phyloP scores from a whole-genome alignment of 78 protist species.

The Isochrysis galbana region DNA sequence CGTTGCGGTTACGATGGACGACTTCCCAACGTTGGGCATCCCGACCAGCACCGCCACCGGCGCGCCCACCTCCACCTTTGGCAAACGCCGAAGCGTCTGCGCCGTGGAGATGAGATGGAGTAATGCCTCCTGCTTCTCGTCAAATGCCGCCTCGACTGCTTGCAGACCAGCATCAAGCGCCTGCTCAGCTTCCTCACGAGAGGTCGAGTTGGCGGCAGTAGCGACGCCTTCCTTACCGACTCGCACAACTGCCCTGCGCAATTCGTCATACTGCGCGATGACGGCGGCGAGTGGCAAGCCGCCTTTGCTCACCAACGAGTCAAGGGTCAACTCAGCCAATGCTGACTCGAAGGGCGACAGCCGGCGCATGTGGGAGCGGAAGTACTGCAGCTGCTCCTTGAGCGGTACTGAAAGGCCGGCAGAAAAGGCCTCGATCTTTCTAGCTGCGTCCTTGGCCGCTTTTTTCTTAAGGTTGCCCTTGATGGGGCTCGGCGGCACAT shows the following conservation, averaged over 20 bases:
- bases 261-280: background rate
- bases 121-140: background rate
- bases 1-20: background rate
- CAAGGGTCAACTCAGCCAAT: background rate
- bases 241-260: background rate
- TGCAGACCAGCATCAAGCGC: background rate
- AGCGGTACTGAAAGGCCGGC: background rate
- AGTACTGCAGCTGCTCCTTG: background rate
- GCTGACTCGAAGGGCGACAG: background rate
- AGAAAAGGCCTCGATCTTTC: background rate
- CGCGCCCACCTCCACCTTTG: background rate
- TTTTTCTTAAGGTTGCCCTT: background rate
- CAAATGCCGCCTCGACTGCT: background rate
- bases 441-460: background rate
- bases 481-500: background rate
- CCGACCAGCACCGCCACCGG: slow-evolving; percentile 24
- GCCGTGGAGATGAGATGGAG: background rate
- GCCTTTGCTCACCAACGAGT: background rate
- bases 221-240: background rate
- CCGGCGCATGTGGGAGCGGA: background rate
- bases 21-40: slow-evolving; percentile 34
- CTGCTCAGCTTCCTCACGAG: background rate
- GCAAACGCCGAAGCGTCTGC: background rate
- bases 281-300: background rate
- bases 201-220: background rate